phyloP scores from a whole-genome alignment of 495 filamentous ascomycete species.

The Lepraria neglecta region DNA sequence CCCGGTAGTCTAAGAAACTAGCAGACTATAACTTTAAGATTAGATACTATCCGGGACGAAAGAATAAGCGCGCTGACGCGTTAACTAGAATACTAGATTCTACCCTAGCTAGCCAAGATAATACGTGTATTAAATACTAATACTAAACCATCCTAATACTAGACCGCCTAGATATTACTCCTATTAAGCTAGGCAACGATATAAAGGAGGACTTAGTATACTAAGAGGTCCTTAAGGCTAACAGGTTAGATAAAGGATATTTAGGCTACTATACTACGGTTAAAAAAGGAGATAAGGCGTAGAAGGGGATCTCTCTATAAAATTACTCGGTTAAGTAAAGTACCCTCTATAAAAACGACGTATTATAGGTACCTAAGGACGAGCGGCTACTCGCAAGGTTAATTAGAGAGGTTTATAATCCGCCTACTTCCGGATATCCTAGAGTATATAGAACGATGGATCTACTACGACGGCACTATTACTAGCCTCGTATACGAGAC shows the following conservation, averaged over 20 bases:
- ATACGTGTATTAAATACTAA: background rate
- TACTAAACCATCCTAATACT: slow-evolving; percentile 2
- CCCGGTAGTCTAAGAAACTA: no score
- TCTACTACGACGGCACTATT: background rate
- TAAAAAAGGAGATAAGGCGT: no score
- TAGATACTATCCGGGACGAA: slow-evolving; percentile 2
- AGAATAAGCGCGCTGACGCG: slow-evolving; percentile 21
- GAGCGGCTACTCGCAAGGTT: background rate
- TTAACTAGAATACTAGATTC: slow-evolving; percentile 18
- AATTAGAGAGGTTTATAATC: slow-evolving; percentile 5
- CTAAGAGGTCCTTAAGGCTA: background rate
- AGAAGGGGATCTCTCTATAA: background rate
- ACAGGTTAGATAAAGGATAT: background rate
- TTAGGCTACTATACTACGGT: background rate
- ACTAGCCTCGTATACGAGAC: background rate
- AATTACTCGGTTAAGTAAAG: background rate
- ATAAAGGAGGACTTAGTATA: background rate
- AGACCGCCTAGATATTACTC: background rate
- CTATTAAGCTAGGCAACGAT: background rate
- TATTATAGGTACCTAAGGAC: background rate
- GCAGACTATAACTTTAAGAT: no score
- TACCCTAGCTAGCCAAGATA: background rate
- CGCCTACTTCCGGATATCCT: background rate
- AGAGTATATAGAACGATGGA: background rate
- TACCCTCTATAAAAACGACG: background rate